Evolutionary conservation across 148 eudicot species (phyloP).

Genomic region (Polygonum maritimum): DNA sequence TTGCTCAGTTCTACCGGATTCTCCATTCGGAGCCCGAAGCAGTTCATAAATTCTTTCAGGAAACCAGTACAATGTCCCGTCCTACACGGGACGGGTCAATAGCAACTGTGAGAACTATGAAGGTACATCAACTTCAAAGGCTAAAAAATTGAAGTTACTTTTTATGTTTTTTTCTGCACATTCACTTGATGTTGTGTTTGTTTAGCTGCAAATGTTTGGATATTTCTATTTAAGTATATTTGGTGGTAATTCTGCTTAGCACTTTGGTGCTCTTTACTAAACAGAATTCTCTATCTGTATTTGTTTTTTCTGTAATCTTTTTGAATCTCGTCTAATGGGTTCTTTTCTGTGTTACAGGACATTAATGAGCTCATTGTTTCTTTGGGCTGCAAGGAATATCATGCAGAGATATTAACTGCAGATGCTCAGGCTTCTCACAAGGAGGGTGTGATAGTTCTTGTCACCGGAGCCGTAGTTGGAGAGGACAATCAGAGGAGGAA

Average conservation of each 20-base stretch:
- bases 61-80: conserved; percentile 42
- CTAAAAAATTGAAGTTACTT: too few relatives aligned
- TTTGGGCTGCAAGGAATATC: conserved; percentile 24
- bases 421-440: conserved; percentile 52
- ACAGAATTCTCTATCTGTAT: neutral
- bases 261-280: neutral
- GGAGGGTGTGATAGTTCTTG: conserved; percentile 43
- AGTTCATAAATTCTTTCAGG: conserved; percentile 44
- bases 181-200: neutral
- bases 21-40: conserved; percentile 31
- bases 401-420: conserved; percentile 34
- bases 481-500: conserved; percentile 38
- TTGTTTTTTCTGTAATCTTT: neutral
- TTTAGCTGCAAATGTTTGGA: neutral
- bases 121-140: conserved; percentile 21
- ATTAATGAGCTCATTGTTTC: conserved; percentile 43
- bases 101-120: conserved; percentile 31
- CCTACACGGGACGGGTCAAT: conserved; percentile 33
- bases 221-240: neutral
- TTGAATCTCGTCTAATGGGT: neutral
- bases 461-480: conserved; percentile 51
- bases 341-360: conserved; percentile 28
- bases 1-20: conserved; percentile 32
- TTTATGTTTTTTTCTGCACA: neutral
- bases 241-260: neutral